A percentile compares a stretch with the other conserved stretches of the same genome.
Evolutionary conservation across 129 eudicot genomes (phyloP).

Genomic region (Dittrichia graveolens): DNA sequence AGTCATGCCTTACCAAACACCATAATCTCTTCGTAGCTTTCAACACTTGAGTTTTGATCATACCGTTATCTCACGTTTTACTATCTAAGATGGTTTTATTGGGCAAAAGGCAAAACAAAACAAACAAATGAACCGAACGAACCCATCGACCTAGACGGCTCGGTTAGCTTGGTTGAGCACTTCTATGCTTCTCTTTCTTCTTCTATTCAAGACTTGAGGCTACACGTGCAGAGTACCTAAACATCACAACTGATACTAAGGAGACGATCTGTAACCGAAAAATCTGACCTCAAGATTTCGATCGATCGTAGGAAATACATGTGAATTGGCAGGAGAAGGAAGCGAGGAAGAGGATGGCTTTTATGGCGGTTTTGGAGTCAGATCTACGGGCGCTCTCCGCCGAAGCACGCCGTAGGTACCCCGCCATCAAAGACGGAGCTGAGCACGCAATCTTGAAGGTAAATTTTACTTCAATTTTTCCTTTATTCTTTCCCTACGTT

Average conservation of each 20-base stretch:
- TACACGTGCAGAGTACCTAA: constrained; percentile 31
- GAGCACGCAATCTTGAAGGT: constrained; percentile 98
- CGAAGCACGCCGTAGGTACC: constrained; percentile 96
- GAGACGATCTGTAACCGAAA: constrained; percentile 28
- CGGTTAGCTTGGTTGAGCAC: constrained; percentile 9
- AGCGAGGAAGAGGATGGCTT: constrained; percentile 48
- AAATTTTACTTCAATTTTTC: neutral
- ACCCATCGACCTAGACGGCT: constrained; percentile 6
- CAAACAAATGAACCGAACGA: neutral
- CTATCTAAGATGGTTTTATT: too few species aligned
- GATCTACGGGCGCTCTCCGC: constrained; percentile 97
- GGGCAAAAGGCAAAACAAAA: too few species aligned
- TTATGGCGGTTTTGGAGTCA: constrained; percentile 96
- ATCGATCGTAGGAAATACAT: constrained; percentile 16
- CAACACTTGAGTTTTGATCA: too few species aligned
- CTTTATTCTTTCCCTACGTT: neutral
- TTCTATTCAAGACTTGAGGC: neutral
- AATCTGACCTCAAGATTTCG: constrained; percentile 34
- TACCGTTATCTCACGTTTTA: too few species aligned
- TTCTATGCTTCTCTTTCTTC: constrained; percentile 19
- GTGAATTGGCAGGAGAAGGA: neutral
- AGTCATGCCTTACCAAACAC: too few species aligned
- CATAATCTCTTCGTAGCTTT: too few species aligned
- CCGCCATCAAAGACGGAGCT: constrained; percentile 97
- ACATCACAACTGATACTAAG: constrained; percentile 23